Base-by-base conservation (phyloP, 306 rosid genomes). In the Potentilla sterilis region DNA sequence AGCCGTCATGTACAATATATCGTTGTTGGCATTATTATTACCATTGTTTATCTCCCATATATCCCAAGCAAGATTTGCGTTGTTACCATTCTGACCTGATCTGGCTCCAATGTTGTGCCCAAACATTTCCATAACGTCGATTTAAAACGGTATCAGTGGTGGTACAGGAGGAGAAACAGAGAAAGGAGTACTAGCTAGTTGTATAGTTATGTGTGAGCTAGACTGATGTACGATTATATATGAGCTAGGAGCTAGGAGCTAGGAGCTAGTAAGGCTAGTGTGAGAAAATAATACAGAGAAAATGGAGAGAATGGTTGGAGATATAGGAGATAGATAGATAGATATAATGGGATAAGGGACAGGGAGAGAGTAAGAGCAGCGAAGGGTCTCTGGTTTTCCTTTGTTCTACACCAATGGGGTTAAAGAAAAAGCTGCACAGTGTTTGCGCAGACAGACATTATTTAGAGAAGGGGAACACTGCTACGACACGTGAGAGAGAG, bases 31-130 rank as follows among this genome's bases (percentile, higher is more conserved):
- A 57, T 77, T 79, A 73, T 43, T 44, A 2, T 32, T 62, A 13
- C 42, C 55, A 49, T 34, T 66, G 1, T 79, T 70, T 79, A 83
- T 83, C 93, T 88, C 85, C 93, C 96, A 91, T 43, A 85, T 69
- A 74, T 77, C 82, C 95, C 96, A 90, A 42, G 78, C 70, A 5
- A 85, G 80, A 78, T 24, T 54, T 3, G 55, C 55, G 32, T 24
- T 57, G 57, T 77, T 82, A 82, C 81, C 78, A 76, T 67, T 85
- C 46, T 84, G 92, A 75, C 85, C 89, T 63, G 43, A 57, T 75
- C 76, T 75, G 78, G 69, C 68, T 10, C 47, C 79, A 21, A n/a
- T 42, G 62, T 41, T 16, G 19, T 40, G 82, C 73, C 89, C 89
- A 67, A 89, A 83, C 84, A 86, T 87, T 47, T 92, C 93, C 95